phyloP scores from a whole-genome alignment of 1,139 yeast species.

The Candida sanyaensis region DNA sequence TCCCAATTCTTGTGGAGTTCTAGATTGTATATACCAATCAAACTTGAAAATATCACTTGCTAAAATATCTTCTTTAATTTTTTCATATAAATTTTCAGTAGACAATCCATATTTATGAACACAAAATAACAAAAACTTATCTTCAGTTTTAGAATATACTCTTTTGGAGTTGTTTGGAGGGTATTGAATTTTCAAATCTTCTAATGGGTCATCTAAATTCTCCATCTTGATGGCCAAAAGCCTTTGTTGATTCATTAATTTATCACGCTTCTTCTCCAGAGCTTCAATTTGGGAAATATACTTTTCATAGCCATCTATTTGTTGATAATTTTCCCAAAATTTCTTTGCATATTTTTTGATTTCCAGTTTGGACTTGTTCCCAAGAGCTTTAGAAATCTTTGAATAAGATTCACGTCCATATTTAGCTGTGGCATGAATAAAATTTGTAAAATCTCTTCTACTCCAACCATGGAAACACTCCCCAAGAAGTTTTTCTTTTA shows the following conservation, averaged over 20 bases:
- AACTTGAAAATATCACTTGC: slow-evolving; percentile 76
- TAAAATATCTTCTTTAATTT: slow-evolving; percentile 73
- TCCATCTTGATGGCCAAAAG: slow-evolving; percentile 66
- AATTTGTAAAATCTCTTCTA: slow-evolving; percentile 84
- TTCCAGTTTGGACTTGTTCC: slow-evolving; percentile 70
- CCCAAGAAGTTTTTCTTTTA: slow-evolving; percentile 60
- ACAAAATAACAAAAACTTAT: slow-evolving; percentile 72
- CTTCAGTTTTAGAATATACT: slow-evolving; percentile 83
- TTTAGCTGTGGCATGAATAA: slow-evolving; percentile 78
- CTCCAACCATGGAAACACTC: slow-evolving; percentile 83
- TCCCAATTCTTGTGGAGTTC: slow-evolving; percentile 82
- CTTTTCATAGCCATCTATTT: slow-evolving; percentile 84
- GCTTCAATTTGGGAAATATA: slow-evolving; percentile 83
- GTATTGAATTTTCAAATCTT: slow-evolving; percentile 73
- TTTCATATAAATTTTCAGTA: slow-evolving; percentile 69
- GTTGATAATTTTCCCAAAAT: slow-evolving; percentile 74
- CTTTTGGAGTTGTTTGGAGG: slow-evolving; percentile 94
- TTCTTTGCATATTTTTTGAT: slow-evolving; percentile 65
- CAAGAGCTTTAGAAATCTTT: slow-evolving; percentile 66
- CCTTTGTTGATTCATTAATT: slow-evolving; percentile 63
- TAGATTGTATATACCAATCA: slow-evolving; percentile 86
- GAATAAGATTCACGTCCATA: slow-evolving; percentile 67
- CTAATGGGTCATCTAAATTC: slow-evolving; percentile 66
- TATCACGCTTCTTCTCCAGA: slow-evolving; percentile 80
- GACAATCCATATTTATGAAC: slow-evolving; percentile 79